phyloP scores from a whole-genome alignment of 352 stramenopile species.

The Pythium brassicae region DNA sequence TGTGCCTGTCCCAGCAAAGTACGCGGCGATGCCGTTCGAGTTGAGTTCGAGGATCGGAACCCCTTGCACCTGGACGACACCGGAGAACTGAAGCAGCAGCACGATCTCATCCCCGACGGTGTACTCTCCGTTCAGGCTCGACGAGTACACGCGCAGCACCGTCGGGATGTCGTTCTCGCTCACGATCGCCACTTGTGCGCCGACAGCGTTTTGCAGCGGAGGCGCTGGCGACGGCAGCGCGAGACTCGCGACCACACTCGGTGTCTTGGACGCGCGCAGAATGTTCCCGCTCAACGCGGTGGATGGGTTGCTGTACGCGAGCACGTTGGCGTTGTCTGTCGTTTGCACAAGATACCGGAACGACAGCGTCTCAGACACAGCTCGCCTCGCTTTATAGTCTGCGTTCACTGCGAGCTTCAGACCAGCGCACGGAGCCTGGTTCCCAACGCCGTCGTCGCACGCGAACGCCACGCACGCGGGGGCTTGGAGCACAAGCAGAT shows the following conservation, averaged over 20 bases:
- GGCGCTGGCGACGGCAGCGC: constrained; percentile 22
- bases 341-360: constrained; percentile 57
- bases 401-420: constrained; percentile 42
- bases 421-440: constrained; percentile 18
- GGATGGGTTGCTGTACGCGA: constrained; percentile 24
- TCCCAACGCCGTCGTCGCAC: constrained; percentile 37
- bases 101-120: constrained; percentile 57
- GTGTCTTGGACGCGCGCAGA: constrained; percentile 31
- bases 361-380: constrained; percentile 34
- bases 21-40: constrained; percentile 52
- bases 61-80: constrained; percentile 42
- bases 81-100: constrained; percentile 48
- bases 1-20: constrained; percentile 39
- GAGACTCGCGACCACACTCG: constrained; percentile 22
- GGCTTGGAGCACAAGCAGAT: constrained; percentile 23
- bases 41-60: constrained; percentile 60
- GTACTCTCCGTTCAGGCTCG: constrained; percentile 46
- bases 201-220: constrained; percentile 4
- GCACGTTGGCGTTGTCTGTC: constrained; percentile 18
- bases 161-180: constrained; percentile 28
- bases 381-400: constrained; percentile 31
- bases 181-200: constrained; percentile 25
- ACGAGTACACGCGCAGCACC: constrained; percentile 33
- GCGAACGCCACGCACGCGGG: constrained; percentile 38
- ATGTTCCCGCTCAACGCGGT: constrained; percentile 35